Percentiles rank a stretch among this genome's conserved stretches.
Conservation (phyloP, 352 stramenopile genomes). For the Phytophthora hibernalis region DNA sequence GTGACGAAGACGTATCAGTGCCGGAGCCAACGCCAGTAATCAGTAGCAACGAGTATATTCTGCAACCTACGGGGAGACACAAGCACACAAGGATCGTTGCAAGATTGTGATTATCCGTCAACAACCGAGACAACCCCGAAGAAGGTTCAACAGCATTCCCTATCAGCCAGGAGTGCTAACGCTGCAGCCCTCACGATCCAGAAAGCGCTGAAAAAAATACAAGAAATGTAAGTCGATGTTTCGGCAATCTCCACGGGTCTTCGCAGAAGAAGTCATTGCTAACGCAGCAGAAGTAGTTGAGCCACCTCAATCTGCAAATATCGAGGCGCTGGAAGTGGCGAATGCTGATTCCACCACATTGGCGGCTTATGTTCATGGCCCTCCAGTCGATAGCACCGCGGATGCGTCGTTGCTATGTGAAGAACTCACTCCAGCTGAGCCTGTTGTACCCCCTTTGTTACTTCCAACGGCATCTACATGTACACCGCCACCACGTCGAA, state of each 20-base stretch:
- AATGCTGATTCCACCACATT: not conserved
- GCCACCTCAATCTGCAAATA: not conserved
- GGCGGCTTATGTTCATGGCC: not conserved
- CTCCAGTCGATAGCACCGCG: not conserved
- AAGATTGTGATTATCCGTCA: not conserved
- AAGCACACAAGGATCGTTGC: not conserved
- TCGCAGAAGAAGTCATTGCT: conserved; percentile 36
- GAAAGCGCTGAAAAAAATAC: conserved; percentile 52
- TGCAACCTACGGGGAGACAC: not conserved
- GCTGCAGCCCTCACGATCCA: conserved; percentile 53
- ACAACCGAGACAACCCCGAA: conserved; percentile 24
- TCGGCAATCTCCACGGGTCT: conserved; percentile 52
- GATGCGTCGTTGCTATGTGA: not conserved
- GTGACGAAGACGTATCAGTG: conserved; percentile 17
- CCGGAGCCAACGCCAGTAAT: not conserved
- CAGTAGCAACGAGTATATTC: not conserved
- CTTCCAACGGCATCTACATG: conserved; percentile 5
- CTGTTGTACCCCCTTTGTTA: conserved; percentile 24
- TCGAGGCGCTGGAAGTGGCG: not conserved
- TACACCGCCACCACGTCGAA: conserved; percentile 8
- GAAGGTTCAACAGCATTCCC: conserved; percentile 10
- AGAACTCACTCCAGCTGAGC: not conserved
- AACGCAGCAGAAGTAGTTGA: not conserved
- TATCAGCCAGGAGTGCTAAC: conserved; percentile 19
- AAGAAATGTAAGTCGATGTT: conserved; percentile 51